Evolutionary conservation across 2,329 filamentous ascomycete genomes (phyloP).

Genomic region (Triangularia setosa): DNA sequence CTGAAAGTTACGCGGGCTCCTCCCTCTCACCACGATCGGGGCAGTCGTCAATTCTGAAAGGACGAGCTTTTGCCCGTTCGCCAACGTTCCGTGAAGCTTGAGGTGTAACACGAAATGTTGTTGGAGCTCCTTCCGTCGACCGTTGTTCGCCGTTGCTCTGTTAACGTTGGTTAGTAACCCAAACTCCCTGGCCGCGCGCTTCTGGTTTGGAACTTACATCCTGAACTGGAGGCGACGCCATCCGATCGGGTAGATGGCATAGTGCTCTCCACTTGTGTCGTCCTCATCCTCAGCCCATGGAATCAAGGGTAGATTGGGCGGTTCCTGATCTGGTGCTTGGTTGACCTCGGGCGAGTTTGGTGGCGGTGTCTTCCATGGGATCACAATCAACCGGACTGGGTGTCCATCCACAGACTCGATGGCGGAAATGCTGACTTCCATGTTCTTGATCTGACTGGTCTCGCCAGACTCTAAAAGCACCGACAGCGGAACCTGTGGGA

Average conservation of each 20-base stretch:
- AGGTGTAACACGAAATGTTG: conserved; percentile 91
- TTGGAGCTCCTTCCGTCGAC: conserved; percentile 87
- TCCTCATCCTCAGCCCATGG: conserved; percentile 60
- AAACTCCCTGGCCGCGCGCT: not conserved
- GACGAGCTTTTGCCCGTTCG: conserved; percentile 76
- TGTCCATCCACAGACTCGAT: conserved; percentile 95
- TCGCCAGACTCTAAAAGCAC: conserved; percentile 82
- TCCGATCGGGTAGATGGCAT: conserved; percentile 84
- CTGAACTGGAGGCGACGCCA: conserved; percentile 93
- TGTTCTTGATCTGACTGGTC: conserved; percentile 73
- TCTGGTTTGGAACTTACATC: conserved; percentile 59
- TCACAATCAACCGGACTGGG: conserved; percentile 87
- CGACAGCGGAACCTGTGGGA: conserved; percentile 59
- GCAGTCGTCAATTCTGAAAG: conserved; percentile 82
- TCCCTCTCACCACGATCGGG: conserved; percentile 87
- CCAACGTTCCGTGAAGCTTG: conserved; percentile 78
- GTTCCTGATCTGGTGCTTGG: conserved; percentile 74
- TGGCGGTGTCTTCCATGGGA: conserved; percentile 94
- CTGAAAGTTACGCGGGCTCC: conserved; percentile 93
- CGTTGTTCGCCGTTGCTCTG: conserved; percentile 92
- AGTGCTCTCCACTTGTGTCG: conserved; percentile 64
- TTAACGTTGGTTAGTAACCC: conserved; percentile 1
- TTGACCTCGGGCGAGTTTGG: conserved; percentile 67
- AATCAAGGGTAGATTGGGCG: conserved; percentile 72
- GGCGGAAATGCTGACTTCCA: conserved; percentile 85